phyloP scores from a whole-genome alignment of 208 protist genomes.

The Trypanosoma avium region DNA sequence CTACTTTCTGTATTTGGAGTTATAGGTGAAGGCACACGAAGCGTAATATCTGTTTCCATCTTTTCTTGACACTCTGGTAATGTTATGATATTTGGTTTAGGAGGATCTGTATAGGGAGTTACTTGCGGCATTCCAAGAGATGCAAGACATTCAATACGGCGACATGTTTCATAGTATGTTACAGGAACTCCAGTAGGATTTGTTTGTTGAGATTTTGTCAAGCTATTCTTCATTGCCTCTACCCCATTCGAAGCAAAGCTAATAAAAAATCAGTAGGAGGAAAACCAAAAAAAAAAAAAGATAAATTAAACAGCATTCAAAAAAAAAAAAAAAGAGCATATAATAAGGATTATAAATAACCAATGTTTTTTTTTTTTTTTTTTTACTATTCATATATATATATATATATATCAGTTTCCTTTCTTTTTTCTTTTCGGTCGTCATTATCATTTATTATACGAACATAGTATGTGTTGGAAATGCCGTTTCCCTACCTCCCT shows the following conservation, averaged over 20 bases:
- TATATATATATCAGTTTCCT: too few species aligned
- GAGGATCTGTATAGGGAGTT: conserved; percentile 15
- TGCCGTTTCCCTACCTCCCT: conserved; percentile 42
- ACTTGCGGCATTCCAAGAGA: conserved; percentile 27
- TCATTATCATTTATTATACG: neutral
- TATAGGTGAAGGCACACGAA: neutral
- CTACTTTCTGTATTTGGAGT: neutral
- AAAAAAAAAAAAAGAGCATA: too few species aligned
- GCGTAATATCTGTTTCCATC: too few species aligned
- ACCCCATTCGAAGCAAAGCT: too few species aligned
- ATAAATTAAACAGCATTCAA: too few species aligned
- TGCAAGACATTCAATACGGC: conserved; percentile 25
- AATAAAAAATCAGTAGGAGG: too few species aligned
- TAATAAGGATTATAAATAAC: too few species aligned
- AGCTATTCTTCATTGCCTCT: neutral
- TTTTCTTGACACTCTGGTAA: conserved; percentile 2
- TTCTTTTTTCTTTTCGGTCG: neutral
- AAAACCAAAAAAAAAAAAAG: too few species aligned
- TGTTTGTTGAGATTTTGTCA: neutral
- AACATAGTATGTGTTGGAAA: conserved; percentile 65
- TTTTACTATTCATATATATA: too few species aligned
- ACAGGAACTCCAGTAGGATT: conserved; percentile 21
- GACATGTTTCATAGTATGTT: conserved; percentile 47
- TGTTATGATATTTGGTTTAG: neutral
- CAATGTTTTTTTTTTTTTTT: too few species aligned